Conservation (phyloP, 73 alveolate genomes). For the Durusdinium trenchii region DNA sequence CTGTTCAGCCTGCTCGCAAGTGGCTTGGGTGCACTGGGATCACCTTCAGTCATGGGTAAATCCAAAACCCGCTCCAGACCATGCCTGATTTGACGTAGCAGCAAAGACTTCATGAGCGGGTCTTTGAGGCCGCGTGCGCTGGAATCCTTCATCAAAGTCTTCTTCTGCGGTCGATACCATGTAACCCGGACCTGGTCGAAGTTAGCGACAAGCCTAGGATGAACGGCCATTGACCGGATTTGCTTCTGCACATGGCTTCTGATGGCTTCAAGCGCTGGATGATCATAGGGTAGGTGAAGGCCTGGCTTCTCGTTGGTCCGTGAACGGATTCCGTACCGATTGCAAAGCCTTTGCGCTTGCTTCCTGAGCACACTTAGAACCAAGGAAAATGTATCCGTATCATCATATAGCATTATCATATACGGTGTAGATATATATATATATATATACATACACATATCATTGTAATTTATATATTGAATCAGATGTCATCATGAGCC, state of each 20-base stretch:
- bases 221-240: not conserved
- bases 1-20: not conserved
- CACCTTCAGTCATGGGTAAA: not conserved
- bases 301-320: conserved; percentile 21
- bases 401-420: not conserved
- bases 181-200: not conserved
- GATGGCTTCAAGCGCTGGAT: not conserved
- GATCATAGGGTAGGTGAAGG: not conserved
- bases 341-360: not conserved
- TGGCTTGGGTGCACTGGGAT: not conserved
- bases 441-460: not conserved
- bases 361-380: not conserved
- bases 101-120: not conserved
- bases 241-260: not conserved
- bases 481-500: not conserved
- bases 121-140: not conserved
- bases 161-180: not conserved
- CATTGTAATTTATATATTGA: not conserved
- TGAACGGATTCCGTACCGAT: not conserved
- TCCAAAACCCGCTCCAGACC: not conserved
- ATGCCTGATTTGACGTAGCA: not conserved
- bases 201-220: not conserved
- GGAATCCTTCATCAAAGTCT: not conserved
- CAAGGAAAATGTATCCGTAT: not conserved
- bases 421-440: too few species aligned